Percentiles rank a stretch among this genome's conserved stretches.
phyloP scores from a whole-genome alignment of 257 asterid genomes.

The Nemophila menziesii region DNA sequence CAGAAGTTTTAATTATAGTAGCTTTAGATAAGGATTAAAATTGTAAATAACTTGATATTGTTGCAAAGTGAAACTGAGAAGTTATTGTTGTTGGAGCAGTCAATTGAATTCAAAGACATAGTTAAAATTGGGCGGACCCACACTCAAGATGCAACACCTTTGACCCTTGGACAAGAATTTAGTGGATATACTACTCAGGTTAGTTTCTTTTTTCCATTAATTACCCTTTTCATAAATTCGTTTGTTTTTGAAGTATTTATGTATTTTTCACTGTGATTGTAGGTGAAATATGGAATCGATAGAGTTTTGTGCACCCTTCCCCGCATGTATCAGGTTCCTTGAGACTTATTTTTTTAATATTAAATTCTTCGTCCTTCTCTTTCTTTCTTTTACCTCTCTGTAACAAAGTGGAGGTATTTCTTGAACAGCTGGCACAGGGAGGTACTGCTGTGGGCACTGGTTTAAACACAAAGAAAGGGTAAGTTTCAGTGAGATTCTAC shows the following conservation, averaged over 20 bases:
- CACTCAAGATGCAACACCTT: slow-evolving; percentile 98
- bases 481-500: slow-evolving; percentile 8
- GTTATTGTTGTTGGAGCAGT: slow-evolving; percentile 27
- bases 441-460: slow-evolving; percentile 99
- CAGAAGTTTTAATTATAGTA: too few species aligned
- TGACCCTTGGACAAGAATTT: slow-evolving; percentile 98
- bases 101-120: slow-evolving; percentile 75
- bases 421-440: slow-evolving; percentile 94
- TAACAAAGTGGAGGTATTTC: slow-evolving; percentile 19
- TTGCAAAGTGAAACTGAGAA: neutral
- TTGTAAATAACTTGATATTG: neutral
- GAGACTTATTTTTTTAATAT: neutral
- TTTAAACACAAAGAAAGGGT: slow-evolving; percentile 93
- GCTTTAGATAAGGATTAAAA: too few species aligned
- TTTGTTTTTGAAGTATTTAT: slow-evolving; percentile 5
- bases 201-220: slow-evolving; percentile 20
- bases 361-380: neutral
- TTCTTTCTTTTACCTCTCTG: slow-evolving; percentile 11
- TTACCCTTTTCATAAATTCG: slow-evolving; percentile 3
- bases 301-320: slow-evolving; percentile 82
- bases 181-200: slow-evolving; percentile 98
- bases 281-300: slow-evolving; percentile 93
- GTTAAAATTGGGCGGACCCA: slow-evolving; percentile 98
- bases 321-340: slow-evolving; percentile 75
- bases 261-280: slow-evolving; percentile 8